These are phyloP conservation scores for Stemphylium vesicarium DNA, from an alignment of 2,329 filamentous ascomycete species.

Conservation along the genomic window DNA sequence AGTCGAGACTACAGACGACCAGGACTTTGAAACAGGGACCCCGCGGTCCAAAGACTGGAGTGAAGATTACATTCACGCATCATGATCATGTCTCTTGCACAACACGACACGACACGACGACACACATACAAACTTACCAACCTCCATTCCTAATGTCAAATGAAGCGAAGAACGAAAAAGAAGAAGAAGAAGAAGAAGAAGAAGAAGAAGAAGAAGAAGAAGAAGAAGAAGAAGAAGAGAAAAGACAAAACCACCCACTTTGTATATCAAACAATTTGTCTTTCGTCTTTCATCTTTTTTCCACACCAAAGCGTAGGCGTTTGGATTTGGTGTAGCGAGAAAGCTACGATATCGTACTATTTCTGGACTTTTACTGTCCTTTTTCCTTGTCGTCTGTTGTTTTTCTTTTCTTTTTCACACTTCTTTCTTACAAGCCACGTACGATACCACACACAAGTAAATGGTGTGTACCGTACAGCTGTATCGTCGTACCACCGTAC, in stretches of 20 bases:
- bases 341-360: neutral
- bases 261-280: neutral
- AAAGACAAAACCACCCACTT: no score
- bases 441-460: no score
- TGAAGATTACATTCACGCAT: neutral
- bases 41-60: slow-evolving; percentile 19
- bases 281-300: no score
- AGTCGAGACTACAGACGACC: slow-evolving; percentile 32
- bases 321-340: neutral
- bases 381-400: neutral
- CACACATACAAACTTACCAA: no score
- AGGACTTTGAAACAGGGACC: slow-evolving; percentile 8
- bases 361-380: neutral
- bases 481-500: no score
- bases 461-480: no score
- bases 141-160: no score
- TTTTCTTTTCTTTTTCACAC: neutral
- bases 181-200: no score
- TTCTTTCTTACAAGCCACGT: no score
- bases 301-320: neutral
- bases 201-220: neutral
- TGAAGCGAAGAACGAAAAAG: no score
- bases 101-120: no score
- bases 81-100: neutral
- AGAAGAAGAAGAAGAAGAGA: neutral